Base-by-base conservation (phyloP, 768 basidiomycete species). In the Filobasidium wieringae region DNA sequence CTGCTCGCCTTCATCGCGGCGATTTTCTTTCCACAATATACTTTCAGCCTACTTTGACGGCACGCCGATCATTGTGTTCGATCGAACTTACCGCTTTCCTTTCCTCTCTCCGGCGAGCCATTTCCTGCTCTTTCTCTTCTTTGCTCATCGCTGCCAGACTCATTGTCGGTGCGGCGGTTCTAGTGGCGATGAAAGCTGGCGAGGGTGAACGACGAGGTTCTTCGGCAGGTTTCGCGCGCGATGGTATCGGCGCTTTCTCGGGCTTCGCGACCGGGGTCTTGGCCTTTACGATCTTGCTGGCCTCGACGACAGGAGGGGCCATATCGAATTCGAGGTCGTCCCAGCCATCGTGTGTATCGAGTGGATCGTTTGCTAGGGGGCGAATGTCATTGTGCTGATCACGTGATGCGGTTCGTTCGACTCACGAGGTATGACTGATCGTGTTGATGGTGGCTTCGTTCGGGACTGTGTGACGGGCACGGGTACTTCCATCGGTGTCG, bases 111-210 rank as follows among this genome's bases (percentile, higher is more conserved):
- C 91, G 78, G 62, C 85, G 78, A 7, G 85, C 86, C 83, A 96
- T 85, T 76, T 95, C 89, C n/a, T 82, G 83, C 1, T 87, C 87
- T 72, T 87, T 93, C 64, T 92, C 90, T 72, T 95, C 93, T 72
- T 90, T 95, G 27, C 81, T 80, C 79, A 89, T 77, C 0, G 76
- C 76, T 1, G 71, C 73, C 27, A 80, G 73, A 55, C 78, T 76
- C 26, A 68, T 65, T 12, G 43, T 19, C 14, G 43, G 43, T 27
- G 43, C 22, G n/a, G 43, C 24, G 14, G 43, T 19, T 47, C 29
- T 27, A 22, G 43, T 19, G 14, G 22, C 22, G 29, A 12, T 47
- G 5, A 26, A 7, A 6, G 43, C 43, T 47, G 43, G 43, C 5
- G 43, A 47, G 14, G 22, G 32, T 31, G 50, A 9, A 31, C 50